Evolutionary conservation across 257 asterid genomes (phyloP), one percentile per base, ranked within the genome.

Genomic region (Solanum sparsipilum): DNA sequence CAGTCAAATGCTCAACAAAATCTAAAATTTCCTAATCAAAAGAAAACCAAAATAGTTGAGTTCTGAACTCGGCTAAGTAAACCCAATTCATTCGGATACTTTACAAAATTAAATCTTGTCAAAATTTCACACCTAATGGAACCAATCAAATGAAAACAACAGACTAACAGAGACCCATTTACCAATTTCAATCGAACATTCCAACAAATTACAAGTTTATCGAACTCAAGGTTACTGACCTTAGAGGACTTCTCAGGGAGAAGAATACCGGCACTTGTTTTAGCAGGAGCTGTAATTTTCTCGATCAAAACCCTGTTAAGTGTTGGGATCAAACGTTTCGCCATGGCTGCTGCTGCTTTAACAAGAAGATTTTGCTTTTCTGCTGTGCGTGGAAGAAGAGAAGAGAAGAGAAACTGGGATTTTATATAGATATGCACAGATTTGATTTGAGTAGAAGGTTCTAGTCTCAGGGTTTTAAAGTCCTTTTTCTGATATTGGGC

Each of bases 221-320:
- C 39, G 20, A 31, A 71, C 79, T 32, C 13, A 1, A 67, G 32
- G 25, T n/a, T 4, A 27, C 82, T 41, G 70, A 96, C 99, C 98
- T 95, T 94, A 87, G 95, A 83, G 13, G 98, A 91, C 52, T 91
- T 94, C 81, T 96, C 99, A 2, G 99, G 99, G 63, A 96, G 98
- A 87, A 96, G 98, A 85, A 96, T 95, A 25, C 99, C 99, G 23
- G 95, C 93, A 16, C 93, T 82, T 87, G 99, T 95, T 91, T 95
- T 95, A 85, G 99, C 90, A 35, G 98, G 98, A 31, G 94, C 93
- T n/a, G 90, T 83, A 58, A 94, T 88, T 86, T 96, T 96, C 93
- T 96, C 98, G n/a, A 96, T 91, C 7, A 96, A 95, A 56, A 96
- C 95, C 84, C 99, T 91, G 94, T 96, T 96, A 25, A 96, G 89